Evolutionary conservation across 768 basidiomycete species (phyloP), one percentile per base, ranked within the genome.

Genomic region (Naematelia encephala): DNA sequence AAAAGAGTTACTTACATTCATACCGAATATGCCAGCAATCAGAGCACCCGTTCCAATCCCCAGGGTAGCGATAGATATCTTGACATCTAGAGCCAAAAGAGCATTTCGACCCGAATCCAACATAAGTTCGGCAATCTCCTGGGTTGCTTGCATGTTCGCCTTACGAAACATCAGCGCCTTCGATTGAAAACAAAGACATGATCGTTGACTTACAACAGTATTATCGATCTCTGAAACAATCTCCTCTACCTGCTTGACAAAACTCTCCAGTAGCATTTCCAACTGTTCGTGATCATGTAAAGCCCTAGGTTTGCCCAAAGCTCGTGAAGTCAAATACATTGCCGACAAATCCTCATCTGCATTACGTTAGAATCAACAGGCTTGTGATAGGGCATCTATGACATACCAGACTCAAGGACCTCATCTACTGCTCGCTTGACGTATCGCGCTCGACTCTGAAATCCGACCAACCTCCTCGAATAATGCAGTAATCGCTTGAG

Each of bases 41-140:
- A 97, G 81, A 14, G 93, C 91, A 2, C 93, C 92, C 26, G 86
- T 83, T 11, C 93, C 93, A 58, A 98, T 82, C 0, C 94, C 94
- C 79, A 97, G 85, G 0, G 94, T 98, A 30, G 85, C 84, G 59
- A 98, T 97, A n/a, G 91, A 93, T 12, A 96, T 85, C 87, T 92
- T 87, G 43, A 98, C 81, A 78, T 97, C 93, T 29, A 98, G 83
- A 47, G 90, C 90, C 21, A 98, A 82, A 14, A 98, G 81, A 3
- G 88, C 84, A 69, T 98, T 98, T 49, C 94, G 87, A 79, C 96
- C 96, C 49, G 92, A 89, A 76, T 98, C 94, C 42, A 98, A 82
- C 70, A 97, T 91, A 59, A 98, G 82, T 77, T 98, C 94, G 1
- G 94, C 90, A 54, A 98, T 97, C 78, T 98, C 94, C 80, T 97